These are phyloP conservation scores for Microstroma glucosiphilum DNA, from an alignment of 1,284 basidiomycete genomes.

Conservation along the genomic window DNA sequence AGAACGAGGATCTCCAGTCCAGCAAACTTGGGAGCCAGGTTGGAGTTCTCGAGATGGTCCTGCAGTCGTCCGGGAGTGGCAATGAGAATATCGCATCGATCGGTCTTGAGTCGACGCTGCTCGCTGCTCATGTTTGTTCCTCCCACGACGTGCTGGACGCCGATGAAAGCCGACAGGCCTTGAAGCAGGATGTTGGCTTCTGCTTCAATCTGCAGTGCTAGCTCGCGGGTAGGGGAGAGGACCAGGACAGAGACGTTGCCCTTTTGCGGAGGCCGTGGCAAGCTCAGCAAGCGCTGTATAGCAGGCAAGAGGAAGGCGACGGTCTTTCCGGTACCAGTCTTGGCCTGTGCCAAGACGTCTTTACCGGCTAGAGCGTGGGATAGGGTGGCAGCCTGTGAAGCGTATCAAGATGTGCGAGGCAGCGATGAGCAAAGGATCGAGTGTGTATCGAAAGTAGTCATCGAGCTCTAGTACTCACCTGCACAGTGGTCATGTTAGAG, in stretches of 20 bases:
- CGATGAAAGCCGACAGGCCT: conserved; percentile 30
- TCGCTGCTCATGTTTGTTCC: conserved; percentile 53
- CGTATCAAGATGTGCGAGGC: conserved; percentile 26
- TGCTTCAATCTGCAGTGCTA: conserved; percentile 53
- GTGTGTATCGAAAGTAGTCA: conserved; percentile 23
- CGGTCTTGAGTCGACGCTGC: conserved; percentile 36
- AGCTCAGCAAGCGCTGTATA: conserved; percentile 58
- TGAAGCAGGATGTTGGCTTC: conserved; percentile 39
- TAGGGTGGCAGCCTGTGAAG: conserved; percentile 56
- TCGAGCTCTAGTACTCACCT: conserved; percentile 33
- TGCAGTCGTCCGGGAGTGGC: conserved; percentile 56
- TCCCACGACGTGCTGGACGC: conserved; percentile 53
- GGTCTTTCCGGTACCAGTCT: conserved; percentile 89
- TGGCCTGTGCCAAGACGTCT: conserved; percentile 68
- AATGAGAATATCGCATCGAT: conserved; percentile 53
- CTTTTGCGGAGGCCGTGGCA: conserved; percentile 20
- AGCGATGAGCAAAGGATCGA: conserved; percentile 43
- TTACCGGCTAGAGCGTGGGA: conserved; percentile 52
- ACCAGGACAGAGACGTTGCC: conserved; percentile 50
- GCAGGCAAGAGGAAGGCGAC: conserved; percentile 83
- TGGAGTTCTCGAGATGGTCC: conserved; percentile 53
- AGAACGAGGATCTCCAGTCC: conserved; percentile 51
- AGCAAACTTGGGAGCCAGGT: conserved; percentile 44
- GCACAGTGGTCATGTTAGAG: conserved; percentile 53
- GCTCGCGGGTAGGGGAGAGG: conserved; percentile 55